Conservation (phyloP, 805 yeast genomes). For the Brettanomyces custersianus region DNA sequence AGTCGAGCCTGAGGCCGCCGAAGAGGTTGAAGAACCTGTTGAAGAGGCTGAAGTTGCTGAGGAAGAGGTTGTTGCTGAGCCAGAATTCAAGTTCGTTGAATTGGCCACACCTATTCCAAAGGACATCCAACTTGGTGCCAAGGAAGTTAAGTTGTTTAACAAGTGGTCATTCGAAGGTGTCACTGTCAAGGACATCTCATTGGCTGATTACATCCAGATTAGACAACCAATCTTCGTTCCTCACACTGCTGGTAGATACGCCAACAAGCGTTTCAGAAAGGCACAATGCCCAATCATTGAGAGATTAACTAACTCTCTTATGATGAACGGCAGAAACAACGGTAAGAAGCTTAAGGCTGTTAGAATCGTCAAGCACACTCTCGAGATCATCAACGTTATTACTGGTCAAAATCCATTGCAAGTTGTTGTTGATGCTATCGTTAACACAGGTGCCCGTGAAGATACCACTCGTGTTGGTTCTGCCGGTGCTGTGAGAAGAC, state of each 20-base stretch:
- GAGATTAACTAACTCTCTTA: slow-evolving; percentile 98
- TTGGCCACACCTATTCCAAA: slow-evolving; percentile 96
- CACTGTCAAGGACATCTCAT: slow-evolving; percentile 94
- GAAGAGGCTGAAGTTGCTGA: slow-evolving; percentile 38
- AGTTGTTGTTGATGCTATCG: slow-evolving; percentile 97
- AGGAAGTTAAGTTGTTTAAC: slow-evolving; percentile 97
- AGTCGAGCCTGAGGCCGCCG: slow-evolving; percentile 22
- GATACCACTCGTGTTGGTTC: slow-evolving; percentile 99
- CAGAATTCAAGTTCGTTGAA: slow-evolving; percentile 64
- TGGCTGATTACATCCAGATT: slow-evolving; percentile 97
- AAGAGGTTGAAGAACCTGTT: slow-evolving; percentile 25
- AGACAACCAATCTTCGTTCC: slow-evolving; percentile 95
- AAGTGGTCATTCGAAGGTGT: slow-evolving; percentile 99
- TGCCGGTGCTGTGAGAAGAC: slow-evolving; percentile 99
- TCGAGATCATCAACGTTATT: slow-evolving; percentile 93
- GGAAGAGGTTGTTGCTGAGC: slow-evolving; percentile 74
- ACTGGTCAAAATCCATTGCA: slow-evolving; percentile 99
- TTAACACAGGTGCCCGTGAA: slow-evolving; percentile 99
- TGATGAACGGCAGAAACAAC: slow-evolving; percentile 99
- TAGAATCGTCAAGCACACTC: slow-evolving; percentile 98
- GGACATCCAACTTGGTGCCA: slow-evolving; percentile 92
- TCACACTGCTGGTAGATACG: slow-evolving; percentile 99
- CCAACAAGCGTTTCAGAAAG: slow-evolving; percentile 99
- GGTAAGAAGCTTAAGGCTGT: slow-evolving; percentile 99
- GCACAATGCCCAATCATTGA: slow-evolving; percentile 99